These are phyloP conservation scores for Bretschneidera sinensis DNA, from an alignment of 345 rosid genomes.

Conservation along the genomic window DNA sequence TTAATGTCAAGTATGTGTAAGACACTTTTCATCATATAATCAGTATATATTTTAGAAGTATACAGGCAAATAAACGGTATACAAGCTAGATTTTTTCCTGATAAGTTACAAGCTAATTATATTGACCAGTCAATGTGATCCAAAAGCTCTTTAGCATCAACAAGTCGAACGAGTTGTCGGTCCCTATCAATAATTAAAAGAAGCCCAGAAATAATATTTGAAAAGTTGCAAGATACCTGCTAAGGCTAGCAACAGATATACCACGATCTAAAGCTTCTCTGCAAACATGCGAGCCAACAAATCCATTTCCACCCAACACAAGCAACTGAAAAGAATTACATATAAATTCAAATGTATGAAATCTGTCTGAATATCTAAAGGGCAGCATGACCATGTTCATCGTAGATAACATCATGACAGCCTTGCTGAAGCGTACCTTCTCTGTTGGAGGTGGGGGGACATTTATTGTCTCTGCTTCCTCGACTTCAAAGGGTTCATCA, in stretches of 20 bases:
- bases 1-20: no score
- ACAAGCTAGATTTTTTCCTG: no score
- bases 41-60: no score
- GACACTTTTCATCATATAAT: no score
- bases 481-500: constrained; percentile 72
- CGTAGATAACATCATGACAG: neutral
- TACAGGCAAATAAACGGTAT: no score
- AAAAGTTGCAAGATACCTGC: constrained; percentile 52
- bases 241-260: constrained; percentile 75
- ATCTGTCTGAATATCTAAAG: neutral
- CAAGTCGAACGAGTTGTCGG: neutral
- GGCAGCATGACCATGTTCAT: neutral
- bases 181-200: no score
- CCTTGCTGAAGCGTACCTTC: constrained; percentile 42
- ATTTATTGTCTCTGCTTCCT: constrained; percentile 86
- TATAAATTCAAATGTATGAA: constrained; percentile 13
- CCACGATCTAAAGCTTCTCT: constrained; percentile 85
- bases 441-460: constrained; percentile 73
- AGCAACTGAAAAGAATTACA: constrained; percentile 52
- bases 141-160: neutral
- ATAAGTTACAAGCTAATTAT: neutral
- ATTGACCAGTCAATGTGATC: neutral
- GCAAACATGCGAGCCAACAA: constrained; percentile 90
- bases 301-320: constrained; percentile 97
- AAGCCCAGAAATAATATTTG: no score